These are phyloP conservation scores for Pseudonitzschia pungens DNA, from an alignment of 108 stramenopile species.

Conservation along the genomic window DNA sequence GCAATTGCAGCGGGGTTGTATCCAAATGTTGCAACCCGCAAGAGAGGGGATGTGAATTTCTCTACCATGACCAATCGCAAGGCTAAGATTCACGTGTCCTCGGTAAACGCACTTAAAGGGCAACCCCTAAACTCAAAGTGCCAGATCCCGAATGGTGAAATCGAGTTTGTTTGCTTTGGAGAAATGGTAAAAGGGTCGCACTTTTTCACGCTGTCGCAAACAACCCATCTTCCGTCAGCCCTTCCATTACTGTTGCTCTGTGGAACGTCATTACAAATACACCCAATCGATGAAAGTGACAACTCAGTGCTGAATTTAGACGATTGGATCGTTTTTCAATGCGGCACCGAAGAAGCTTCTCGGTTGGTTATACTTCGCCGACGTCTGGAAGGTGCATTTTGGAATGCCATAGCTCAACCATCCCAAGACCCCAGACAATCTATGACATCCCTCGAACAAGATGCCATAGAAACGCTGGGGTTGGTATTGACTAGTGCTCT, in stretches of 20 bases:
- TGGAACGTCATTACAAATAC: conserved; percentile 49
- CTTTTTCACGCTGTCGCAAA: conserved; percentile 64
- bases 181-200: conserved; percentile 64
- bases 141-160: conserved; percentile 51
- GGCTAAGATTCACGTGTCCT: conserved; percentile 67
- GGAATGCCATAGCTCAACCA: conserved; percentile 50
- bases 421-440: conserved; percentile 19
- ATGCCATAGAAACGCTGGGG: conserved; percentile 54
- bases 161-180: conserved; percentile 70
- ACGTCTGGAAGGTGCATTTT: conserved; percentile 58
- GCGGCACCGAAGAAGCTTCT: conserved; percentile 39
- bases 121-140: conserved; percentile 57
- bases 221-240: conserved; percentile 58
- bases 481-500: conserved; percentile 47
- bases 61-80: conserved; percentile 69
- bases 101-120: conserved; percentile 69
- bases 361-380: conserved; percentile 57
- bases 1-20: conserved; percentile 72
- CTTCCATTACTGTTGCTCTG: conserved; percentile 71
- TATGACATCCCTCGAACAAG: conserved; percentile 29
- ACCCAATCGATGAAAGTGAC: conserved; percentile 34
- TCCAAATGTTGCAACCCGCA: conserved; percentile 68
- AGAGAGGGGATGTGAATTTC: conserved; percentile 66
- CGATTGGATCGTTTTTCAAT: conserved; percentile 69
- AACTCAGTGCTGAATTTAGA: conserved; percentile 55